Percentiles rank a stretch among this genome's conserved stretches.
Evolutionary conservation across 1,284 basidiomycete genomes (phyloP).

Genomic region (Cryptococcus depauperatus): DNA sequence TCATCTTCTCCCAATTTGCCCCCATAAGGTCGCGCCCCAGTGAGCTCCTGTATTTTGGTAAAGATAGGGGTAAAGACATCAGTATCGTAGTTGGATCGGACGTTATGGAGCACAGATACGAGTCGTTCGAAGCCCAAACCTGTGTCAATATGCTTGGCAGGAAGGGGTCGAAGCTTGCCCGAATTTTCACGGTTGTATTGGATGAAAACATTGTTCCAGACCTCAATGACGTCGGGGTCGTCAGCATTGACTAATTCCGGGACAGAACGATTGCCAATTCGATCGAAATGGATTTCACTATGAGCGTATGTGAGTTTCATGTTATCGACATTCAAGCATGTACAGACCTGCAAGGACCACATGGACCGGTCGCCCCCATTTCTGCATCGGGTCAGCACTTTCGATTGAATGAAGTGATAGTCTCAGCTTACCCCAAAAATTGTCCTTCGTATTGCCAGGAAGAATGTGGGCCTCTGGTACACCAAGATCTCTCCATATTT

Average conservation of each 20-base stretch:
- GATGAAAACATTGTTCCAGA: slow-evolving; percentile 99
- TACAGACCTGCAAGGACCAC: slow-evolving; percentile 81
- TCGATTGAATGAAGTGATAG: not conserved
- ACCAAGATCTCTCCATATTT: slow-evolving; percentile 80
- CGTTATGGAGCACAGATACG: slow-evolving; percentile 87
- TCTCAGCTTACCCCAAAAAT: slow-evolving; percentile 81
- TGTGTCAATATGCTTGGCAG: slow-evolving; percentile 93
- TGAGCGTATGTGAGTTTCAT: not conserved
- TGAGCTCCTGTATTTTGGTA: slow-evolving; percentile 75
- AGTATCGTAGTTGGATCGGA: slow-evolving; percentile 93
- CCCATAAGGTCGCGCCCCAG: slow-evolving; percentile 74
- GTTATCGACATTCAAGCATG: not conserved
- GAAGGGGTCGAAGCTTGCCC: slow-evolving; percentile 69
- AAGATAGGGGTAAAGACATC: slow-evolving; percentile 92
- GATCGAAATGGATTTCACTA: slow-evolving; percentile 93
- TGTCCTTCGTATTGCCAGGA: slow-evolving; percentile 92
- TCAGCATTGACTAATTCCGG: slow-evolving; percentile 87
- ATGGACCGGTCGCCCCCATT: slow-evolving; percentile 97
- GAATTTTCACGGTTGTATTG: slow-evolving; percentile 95
- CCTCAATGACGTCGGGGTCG: slow-evolving; percentile 92
- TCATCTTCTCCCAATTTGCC: slow-evolving; percentile 93
- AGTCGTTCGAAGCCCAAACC: slow-evolving; percentile 98
- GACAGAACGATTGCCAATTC: slow-evolving; percentile 82
- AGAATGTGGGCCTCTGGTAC: slow-evolving; percentile 83
- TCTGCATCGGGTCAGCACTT: slow-evolving; percentile 50